A percentile compares a stretch with the other conserved stretches of the same genome.
phyloP scores from a whole-genome alignment of 164 flowering plant species.

The Kalanchoe fedtschenkoi region DNA sequence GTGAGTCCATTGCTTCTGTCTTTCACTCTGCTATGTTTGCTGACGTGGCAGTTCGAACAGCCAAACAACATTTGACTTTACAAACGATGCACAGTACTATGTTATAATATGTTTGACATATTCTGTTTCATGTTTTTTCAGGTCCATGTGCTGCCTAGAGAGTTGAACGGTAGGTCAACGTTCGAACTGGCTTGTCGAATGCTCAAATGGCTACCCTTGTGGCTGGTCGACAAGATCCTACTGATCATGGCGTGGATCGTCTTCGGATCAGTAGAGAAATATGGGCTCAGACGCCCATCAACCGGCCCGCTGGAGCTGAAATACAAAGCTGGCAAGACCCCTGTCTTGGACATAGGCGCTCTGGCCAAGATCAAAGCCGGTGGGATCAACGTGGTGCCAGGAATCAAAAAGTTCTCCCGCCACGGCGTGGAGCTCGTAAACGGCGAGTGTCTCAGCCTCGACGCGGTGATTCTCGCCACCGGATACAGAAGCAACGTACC shows the following conservation, averaged over 20 bases:
- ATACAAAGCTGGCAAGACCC: constrained; percentile 55
- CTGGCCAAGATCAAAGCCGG: constrained; percentile 59
- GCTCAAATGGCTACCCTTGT: constrained; percentile 55
- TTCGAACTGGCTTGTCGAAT: constrained; percentile 37
- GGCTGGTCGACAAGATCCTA: constrained; percentile 51
- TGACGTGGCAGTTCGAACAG: too few relatives aligned
- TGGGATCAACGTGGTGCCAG: constrained; percentile 58
- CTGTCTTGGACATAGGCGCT: too few relatives aligned
- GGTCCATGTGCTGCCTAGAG: constrained; percentile 84
- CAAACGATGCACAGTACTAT: too few relatives aligned
- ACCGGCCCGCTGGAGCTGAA: constrained; percentile 66
- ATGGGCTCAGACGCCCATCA: constrained; percentile 57
- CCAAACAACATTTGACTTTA: too few relatives aligned
- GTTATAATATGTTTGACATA: too few relatives aligned
- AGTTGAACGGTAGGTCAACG: constrained; percentile 56
- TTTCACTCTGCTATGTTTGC: too few relatives aligned
- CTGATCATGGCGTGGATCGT: constrained; percentile 38
- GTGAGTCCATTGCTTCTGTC: too few relatives aligned
- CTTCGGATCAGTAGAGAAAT: constrained; percentile 45
- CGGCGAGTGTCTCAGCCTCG: constrained; percentile 46
- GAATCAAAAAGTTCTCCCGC: constrained; percentile 38
- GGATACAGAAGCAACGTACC: constrained; percentile 90
- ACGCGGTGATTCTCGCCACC: constrained; percentile 62
- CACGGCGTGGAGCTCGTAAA: constrained; percentile 51
- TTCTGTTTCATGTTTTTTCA: constrained; percentile 8